phyloP scores from a whole-genome alignment of 805 yeast genomes.

The Ogataea glucozyma region DNA sequence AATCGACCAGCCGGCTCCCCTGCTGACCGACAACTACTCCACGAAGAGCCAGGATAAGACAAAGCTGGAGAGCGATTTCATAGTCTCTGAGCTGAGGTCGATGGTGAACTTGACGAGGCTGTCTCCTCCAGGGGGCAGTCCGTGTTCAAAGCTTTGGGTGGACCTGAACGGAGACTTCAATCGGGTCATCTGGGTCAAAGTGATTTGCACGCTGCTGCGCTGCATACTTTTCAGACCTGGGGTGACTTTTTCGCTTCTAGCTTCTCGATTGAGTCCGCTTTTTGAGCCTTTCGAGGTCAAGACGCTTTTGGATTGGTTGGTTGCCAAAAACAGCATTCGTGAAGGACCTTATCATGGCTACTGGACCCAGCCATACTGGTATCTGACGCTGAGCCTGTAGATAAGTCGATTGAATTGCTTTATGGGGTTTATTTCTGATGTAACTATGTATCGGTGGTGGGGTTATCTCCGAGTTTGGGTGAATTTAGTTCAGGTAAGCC shows the following conservation, averaged over 20 bases:
- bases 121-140: constrained; percentile 57
- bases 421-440: too few relatives aligned
- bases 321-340: constrained; percentile 38
- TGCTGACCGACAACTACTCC: constrained; percentile 62
- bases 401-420: background rate
- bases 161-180: constrained; percentile 64
- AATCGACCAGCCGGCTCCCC: constrained; percentile 54
- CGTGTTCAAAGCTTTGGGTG: constrained; percentile 74
- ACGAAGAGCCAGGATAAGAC: constrained; percentile 73
- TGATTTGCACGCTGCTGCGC: constrained; percentile 48
- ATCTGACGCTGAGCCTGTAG: constrained; percentile 17
- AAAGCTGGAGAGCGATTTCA: constrained; percentile 64
- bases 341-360: constrained; percentile 40
- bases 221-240: constrained; percentile 59
- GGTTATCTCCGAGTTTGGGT: too few relatives aligned
- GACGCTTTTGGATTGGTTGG: constrained; percentile 47
- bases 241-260: constrained; percentile 33
- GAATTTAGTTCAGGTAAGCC: too few relatives aligned
- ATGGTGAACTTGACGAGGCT: constrained; percentile 21
- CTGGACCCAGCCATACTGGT: constrained; percentile 51
- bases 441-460: too few relatives aligned
- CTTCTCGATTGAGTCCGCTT: constrained; percentile 29
- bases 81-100: constrained; percentile 34
- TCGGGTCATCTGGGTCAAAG: constrained; percentile 56
- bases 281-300: constrained; percentile 41